Evolutionary conservation across 371 early-diverging fungal genomes (phyloP).

Genomic region (Actinomortierella ambigua): DNA sequence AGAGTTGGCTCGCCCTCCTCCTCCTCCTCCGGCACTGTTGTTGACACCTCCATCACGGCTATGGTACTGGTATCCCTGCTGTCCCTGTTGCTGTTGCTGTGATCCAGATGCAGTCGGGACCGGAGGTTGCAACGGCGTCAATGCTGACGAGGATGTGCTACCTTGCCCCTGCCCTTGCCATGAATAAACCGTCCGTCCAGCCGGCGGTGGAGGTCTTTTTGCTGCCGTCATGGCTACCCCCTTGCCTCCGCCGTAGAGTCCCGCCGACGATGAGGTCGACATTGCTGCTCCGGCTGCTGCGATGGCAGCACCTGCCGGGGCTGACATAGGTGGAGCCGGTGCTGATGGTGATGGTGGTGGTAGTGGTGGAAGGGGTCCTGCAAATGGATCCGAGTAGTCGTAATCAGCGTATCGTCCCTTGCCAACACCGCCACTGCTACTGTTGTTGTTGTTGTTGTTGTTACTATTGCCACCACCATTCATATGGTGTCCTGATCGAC

Average conservation of each 20-base stretch:
- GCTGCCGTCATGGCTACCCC: neutral
- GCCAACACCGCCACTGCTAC: neutral
- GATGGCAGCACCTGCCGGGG: too few relatives aligned
- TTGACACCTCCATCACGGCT: slow-evolving; percentile 16
- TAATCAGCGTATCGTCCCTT: too few relatives aligned
- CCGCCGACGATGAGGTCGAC: neutral
- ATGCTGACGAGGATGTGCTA: neutral
- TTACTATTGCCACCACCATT: neutral
- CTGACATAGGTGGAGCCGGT: too few relatives aligned
- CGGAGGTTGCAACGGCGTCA: slow-evolving; percentile 1
- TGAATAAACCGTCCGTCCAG: slow-evolving; percentile 6
- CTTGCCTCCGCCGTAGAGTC: neutral
- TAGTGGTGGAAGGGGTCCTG: too few relatives aligned
- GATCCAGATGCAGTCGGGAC: too few relatives aligned
- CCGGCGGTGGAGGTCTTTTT: neutral
- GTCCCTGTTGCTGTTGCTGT: slow-evolving; percentile 4
- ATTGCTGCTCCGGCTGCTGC: too few relatives aligned
- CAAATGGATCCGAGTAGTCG: too few relatives aligned
- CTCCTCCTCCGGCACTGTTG: too few relatives aligned
- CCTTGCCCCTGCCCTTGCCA: too few relatives aligned
- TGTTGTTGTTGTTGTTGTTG: neutral
- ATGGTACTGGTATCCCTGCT: neutral
- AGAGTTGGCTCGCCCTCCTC: slow-evolving; percentile 19
- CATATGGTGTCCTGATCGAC: neutral
- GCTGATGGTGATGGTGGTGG: too few relatives aligned